These are phyloP conservation scores for Metarhizium anisopliae DNA, from an alignment of 2,329 filamentous ascomycete genomes.

Conservation along the genomic window DNA sequence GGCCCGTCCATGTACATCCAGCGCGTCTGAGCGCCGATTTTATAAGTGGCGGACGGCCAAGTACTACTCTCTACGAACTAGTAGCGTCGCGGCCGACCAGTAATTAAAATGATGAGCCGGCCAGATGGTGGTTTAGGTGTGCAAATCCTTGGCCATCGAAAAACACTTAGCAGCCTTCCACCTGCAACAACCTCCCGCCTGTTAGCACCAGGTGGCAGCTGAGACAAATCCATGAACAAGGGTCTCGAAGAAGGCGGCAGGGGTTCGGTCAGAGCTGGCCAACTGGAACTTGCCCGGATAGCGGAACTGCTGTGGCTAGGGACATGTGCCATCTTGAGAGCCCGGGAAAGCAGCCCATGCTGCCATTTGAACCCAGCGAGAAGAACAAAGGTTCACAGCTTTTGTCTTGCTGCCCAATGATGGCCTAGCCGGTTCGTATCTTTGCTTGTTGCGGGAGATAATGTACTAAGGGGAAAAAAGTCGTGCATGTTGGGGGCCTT, in stretches of 20 bases:
- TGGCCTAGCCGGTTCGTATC: constrained; percentile 16
- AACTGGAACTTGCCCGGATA: constrained; percentile 35
- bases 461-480: neutral
- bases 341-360: neutral
- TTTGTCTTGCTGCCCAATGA: constrained; percentile 24
- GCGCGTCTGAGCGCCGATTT: neutral
- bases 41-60: neutral
- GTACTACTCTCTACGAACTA: neutral
- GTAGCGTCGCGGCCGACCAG: no score
- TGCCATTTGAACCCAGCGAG: constrained; percentile 12
- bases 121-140: neutral
- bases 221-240: constrained; percentile 1
- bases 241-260: constrained; percentile 6
- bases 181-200: neutral
- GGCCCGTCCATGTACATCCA: neutral
- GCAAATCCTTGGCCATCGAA: neutral
- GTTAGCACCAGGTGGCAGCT: neutral
- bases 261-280: constrained; percentile 25
- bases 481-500: neutral
- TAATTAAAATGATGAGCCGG: no score
- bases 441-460: neutral
- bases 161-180: neutral
- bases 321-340: neutral
- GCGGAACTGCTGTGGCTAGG: constrained; percentile 16
- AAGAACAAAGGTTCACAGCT: neutral